A percentile compares a stretch with the other conserved stretches of the same genome.
Evolutionary conservation across 345 rosid species (phyloP).

Genomic region (Turnera subulata): DNA sequence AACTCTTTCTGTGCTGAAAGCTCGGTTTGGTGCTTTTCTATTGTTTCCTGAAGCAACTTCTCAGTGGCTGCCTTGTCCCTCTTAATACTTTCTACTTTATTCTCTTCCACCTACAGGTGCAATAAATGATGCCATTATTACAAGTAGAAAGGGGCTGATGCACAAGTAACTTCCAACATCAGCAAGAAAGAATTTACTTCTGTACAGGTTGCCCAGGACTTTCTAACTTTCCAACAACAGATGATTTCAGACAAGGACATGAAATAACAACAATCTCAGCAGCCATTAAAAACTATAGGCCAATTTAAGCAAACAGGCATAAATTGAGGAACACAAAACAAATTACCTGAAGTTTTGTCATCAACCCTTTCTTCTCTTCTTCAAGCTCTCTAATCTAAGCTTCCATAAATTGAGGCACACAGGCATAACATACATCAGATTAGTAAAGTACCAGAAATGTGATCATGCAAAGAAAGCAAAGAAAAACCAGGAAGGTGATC

Average conservation of each 20-base stretch:
- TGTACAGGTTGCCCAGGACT: no score
- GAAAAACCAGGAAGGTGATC: conserved; percentile 18
- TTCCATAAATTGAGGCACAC: conserved; percentile 23
- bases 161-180: no score
- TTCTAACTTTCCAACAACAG: background rate
- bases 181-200: no score
- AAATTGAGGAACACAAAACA: no score
- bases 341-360: conserved; percentile 91
- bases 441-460: no score
- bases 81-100: conserved; percentile 85
- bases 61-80: conserved; percentile 93
- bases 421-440: conserved; percentile 10
- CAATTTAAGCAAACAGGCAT: no score
- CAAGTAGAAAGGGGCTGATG: background rate
- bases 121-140: conserved; percentile 11
- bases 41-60: conserved; percentile 87
- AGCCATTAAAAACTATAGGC: no score
- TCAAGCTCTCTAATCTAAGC: conserved; percentile 85
- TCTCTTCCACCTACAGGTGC: conserved; percentile 82
- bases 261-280: background rate
- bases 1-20: conserved; percentile 77
- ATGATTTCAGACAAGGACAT: background rate
- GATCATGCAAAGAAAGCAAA: no score
- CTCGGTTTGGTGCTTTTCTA: conserved; percentile 91
- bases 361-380: conserved; percentile 96